phyloP scores from a whole-genome alignment of 768 basidiomycete genomes.

The Phlegmacium glaucopus region DNA sequence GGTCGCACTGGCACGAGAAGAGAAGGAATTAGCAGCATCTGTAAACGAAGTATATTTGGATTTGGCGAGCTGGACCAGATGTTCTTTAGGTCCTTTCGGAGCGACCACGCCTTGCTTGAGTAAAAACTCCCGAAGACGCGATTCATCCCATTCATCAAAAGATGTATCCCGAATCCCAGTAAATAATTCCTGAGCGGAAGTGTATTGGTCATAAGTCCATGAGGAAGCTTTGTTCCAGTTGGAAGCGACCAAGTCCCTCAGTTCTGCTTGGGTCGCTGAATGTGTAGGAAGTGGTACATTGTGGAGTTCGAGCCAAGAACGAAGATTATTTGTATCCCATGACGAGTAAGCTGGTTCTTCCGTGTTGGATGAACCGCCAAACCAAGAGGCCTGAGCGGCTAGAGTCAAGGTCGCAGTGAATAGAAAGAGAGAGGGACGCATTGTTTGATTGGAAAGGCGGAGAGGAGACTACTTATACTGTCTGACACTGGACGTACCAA shows the following conservation, averaged over 20 bases:
- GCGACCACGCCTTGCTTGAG: constrained; percentile 85
- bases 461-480: constrained; percentile 11
- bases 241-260: constrained; percentile 46
- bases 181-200: constrained; percentile 61
- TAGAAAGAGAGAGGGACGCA: constrained; percentile 21
- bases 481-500: constrained; percentile 11
- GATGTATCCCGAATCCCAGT: constrained; percentile 52
- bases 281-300: constrained; percentile 52
- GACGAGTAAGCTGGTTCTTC: constrained; percentile 31
- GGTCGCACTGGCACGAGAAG: constrained; percentile 43
- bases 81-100: constrained; percentile 75
- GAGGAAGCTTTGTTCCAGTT: constrained; percentile 55
- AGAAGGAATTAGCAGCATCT: constrained; percentile 55
- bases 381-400: constrained; percentile 51
- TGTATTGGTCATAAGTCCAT: constrained; percentile 66
- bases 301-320: constrained; percentile 67
- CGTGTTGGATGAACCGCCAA: constrained; percentile 34
- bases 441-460: constrained; percentile 6
- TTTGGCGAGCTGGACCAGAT: constrained; percentile 76
- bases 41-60: constrained; percentile 60
- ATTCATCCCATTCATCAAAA: constrained; percentile 86
- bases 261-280: constrained; percentile 37
- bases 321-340: constrained; percentile 67
- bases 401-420: constrained; percentile 24
- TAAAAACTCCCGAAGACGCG: constrained; percentile 74